These are phyloP conservation scores for Neonectria ditissima DNA, from an alignment of 2,329 filamentous ascomycete genomes.

Conservation along the genomic window DNA sequence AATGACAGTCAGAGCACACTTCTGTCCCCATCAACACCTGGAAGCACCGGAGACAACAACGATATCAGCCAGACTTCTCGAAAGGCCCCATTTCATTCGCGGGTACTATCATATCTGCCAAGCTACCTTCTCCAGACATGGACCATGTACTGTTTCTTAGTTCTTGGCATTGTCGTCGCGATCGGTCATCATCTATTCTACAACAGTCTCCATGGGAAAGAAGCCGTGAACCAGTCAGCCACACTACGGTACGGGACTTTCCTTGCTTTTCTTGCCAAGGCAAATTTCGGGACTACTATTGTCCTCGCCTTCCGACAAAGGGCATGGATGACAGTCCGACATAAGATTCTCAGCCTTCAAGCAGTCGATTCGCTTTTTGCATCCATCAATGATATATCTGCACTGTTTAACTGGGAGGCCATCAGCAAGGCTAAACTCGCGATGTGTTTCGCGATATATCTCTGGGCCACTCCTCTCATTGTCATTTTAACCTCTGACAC, in stretches of 20 bases:
- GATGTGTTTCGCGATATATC: constrained; percentile 27
- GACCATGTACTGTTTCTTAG: no score
- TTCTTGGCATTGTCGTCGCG: no score
- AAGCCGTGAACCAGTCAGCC: no score
- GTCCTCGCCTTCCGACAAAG: constrained; percentile 39
- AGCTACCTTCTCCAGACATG: no score
- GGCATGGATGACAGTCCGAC: constrained; percentile 40
- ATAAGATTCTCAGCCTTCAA: constrained; percentile 37
- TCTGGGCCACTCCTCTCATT: constrained; percentile 26
- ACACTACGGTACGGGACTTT: not conserved
- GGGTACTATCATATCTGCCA: no score
- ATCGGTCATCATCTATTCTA: no score
- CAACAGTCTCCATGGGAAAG: no score
- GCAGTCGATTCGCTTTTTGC: constrained; percentile 30
- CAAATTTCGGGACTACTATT: constrained; percentile 37
- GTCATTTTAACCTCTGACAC: constrained; percentile 28
- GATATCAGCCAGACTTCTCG: no score
- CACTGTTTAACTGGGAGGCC: constrained; percentile 22
- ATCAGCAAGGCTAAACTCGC: constrained; percentile 9
- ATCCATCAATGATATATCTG: constrained; percentile 13
- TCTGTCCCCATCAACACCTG: no score
- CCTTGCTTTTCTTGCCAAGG: constrained; percentile 41
- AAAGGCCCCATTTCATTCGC: no score
- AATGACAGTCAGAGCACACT: no score
- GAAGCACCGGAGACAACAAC: no score